Base-by-base conservation (phyloP, 306 rosid genomes). In the Quercus agrifolia region DNA sequence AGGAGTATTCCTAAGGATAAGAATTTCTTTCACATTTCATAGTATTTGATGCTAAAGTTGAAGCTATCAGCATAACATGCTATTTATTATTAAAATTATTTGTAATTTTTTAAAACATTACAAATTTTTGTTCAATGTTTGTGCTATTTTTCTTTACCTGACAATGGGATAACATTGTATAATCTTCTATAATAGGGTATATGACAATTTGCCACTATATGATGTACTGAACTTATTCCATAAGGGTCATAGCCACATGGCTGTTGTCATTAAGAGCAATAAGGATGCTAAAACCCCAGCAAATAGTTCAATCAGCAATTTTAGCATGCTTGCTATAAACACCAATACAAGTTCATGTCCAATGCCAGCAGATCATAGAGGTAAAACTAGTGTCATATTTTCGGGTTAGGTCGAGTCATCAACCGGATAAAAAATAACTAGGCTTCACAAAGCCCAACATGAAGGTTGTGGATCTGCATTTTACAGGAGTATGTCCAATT, bases 221-320 rank as follows among this genome's bases (percentile, higher is more conserved):
- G 97, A 91, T 51, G 87, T 93, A 55, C 71, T 93, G 62, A 90
- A 89, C 27, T 86, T 82, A 79, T 91, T 91, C 77, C 87, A 82
- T 67, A 76, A 79, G 62, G 91, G 94, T 75, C 93, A 89, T 61
- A 83, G 93, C 75, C 93, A 92, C 75, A 90, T 91, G 97, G 93
- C 92, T 56, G 84, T 83, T 70, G 98, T 91, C 38, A 78, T 90
- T 38, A 90, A 80, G 72, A 66, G 70, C 33, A 82, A 81, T 44
- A 85, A 66, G 58, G 83, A 77, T 56, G 73, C 52, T 35, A 74
- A 30, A 70, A 58, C 59, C 41, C 31, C 54, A 64, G 76, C 85
- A 86, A 73, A 69, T 78, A 69, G 71, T 69, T n/a, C 69, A 30
- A 35, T 67, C 58, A 76, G 79, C 51, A 76, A 79, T 51, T 41